A percentile compares a stretch with the other conserved stretches of the same genome.
These are phyloP conservation scores for Coelastrella sp. DNA, from an alignment of 139 green algal species.

Conservation along the genomic window DNA sequence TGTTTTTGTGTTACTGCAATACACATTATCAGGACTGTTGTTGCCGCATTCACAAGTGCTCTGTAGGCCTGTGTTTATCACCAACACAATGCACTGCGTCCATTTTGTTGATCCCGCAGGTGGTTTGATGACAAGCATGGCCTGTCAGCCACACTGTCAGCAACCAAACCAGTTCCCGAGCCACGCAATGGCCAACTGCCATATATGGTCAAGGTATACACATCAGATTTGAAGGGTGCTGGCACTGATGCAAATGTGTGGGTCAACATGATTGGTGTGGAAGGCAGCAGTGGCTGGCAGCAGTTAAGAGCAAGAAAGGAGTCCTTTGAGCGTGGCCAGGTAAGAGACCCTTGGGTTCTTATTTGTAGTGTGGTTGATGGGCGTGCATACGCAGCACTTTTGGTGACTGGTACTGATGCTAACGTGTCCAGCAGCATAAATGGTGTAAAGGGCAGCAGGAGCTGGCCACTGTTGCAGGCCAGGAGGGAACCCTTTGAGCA, in stretches of 20 bases:
- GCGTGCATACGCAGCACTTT: background rate
- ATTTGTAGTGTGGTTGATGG: no score
- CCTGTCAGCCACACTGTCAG: background rate
- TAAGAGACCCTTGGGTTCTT: background rate
- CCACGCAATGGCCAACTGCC: background rate
- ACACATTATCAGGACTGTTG: no score
- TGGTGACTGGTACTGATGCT: background rate
- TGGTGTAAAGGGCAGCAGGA: background rate
- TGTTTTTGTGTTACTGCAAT: no score
- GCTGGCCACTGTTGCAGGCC: no score
- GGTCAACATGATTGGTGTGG: slow-evolving; percentile 60
- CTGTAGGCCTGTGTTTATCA: no score
- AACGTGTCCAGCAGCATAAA: background rate
- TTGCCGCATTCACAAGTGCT: no score
- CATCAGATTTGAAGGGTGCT: slow-evolving; percentile 63
- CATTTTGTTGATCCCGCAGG: background rate
- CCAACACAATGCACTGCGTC: no score
- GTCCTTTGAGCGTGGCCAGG: slow-evolving; percentile 65
- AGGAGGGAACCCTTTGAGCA: no score
- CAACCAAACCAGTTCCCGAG: background rate
- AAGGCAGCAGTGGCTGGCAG: slow-evolving; percentile 55
- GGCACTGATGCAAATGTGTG: slow-evolving; percentile 76
- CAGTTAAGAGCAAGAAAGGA: slow-evolving; percentile 48
- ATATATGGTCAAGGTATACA: slow-evolving; percentile 62
- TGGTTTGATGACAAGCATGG: slow-evolving; percentile 25